Conservation (phyloP, 805 yeast genomes). For the Candida vartiovaarae region DNA sequence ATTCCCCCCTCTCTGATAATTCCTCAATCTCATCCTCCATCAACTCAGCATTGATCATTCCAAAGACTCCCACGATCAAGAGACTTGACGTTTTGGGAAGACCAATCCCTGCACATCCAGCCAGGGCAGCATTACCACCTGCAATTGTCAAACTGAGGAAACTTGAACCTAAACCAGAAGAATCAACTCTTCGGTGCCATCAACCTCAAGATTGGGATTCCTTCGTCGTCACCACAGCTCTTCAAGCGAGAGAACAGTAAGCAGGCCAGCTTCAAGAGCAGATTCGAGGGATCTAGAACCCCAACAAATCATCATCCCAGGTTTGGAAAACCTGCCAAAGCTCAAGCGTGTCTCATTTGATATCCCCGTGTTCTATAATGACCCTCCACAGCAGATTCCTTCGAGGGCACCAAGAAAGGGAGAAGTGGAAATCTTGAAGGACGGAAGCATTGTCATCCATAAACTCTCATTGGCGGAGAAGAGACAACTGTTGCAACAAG, state of each 20-base stretch:
- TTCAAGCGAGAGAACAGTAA: slow-evolving; percentile 4
- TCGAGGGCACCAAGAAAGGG: slow-evolving; percentile 79
- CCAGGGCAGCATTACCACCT: slow-evolving; percentile 39
- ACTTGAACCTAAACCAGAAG: not conserved
- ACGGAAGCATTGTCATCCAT: slow-evolving; percentile 46
- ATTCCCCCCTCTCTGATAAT: not conserved
- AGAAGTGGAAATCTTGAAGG: slow-evolving; percentile 59
- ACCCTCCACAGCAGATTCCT: slow-evolving; percentile 94
- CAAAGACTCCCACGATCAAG: slow-evolving; percentile 1
- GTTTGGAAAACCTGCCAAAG: slow-evolving; percentile 32
- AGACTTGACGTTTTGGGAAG: slow-evolving; percentile 34
- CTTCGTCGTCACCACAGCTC: slow-evolving; percentile 6
- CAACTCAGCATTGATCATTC: slow-evolving; percentile 5
- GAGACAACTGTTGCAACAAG: slow-evolving; percentile 33
- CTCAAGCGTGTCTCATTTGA: slow-evolving; percentile 72
- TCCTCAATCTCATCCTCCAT: slow-evolving; percentile 7
- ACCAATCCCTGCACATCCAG: slow-evolving; percentile 47
- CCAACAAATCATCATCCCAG: slow-evolving; percentile 28
- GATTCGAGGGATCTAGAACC: slow-evolving; percentile 1
- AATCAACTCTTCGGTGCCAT: not conserved
- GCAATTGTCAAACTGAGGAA: slow-evolving; percentile 28
- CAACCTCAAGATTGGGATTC: slow-evolving; percentile 6
- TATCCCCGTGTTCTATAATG: slow-evolving; percentile 63
- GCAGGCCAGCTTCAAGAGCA: not conserved
- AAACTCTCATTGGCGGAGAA: slow-evolving; percentile 50